Evolutionary conservation across 345 rosid species (phyloP), one percentile per base, ranked within the genome.

Genomic region (Linum lewisii): DNA sequence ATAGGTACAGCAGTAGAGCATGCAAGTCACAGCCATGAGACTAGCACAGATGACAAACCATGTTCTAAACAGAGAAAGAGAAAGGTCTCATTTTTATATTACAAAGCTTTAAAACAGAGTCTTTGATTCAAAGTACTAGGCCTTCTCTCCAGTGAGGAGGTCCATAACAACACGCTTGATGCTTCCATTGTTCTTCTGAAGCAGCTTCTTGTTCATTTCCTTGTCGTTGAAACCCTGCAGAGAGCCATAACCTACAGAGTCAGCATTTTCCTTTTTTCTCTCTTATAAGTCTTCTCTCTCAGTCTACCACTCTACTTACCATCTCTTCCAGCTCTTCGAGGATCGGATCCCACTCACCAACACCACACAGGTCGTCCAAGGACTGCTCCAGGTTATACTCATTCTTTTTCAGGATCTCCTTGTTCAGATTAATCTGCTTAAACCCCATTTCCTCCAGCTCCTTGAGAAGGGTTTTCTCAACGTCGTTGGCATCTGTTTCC

Each of bases 371-470:
- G 21, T 77, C 88, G 60, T 87, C 93, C 62, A 87, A 77, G 6
- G 90, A 81, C 65, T 82, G 78, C 78, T 82, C 92, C 79, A 87
- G 61, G 77, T 90, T 63, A 66, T 84, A 94, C 49, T 81, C 79
- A 8, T 87, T 87, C 69, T 60, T 69, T 84, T 92, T 80, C 76
- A 90, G 62, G 21, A 87, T 66, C 78, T 87, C 92, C 81, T 84
- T 89, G 84, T 94, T 87, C 79, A 87, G 50, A 73, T 84, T 87
- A 16, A 84, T 73, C 79, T 85, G 87, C 81, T 80, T 87, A 80
- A 93, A 89, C 51, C 99, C 99, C 99, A 93, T 93, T 54, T 81
- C 85, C 67, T 82, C 90, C 0, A 90, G 92, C 66, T 90, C 96
- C 77, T 76, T 85, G 15, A 90, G 90, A 42, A 90, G 86, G 4